Evolutionary conservation across 257 asterid species (phyloP), one percentile per base, ranked within the genome.

Genomic region (Gentiana straminea): DNA sequence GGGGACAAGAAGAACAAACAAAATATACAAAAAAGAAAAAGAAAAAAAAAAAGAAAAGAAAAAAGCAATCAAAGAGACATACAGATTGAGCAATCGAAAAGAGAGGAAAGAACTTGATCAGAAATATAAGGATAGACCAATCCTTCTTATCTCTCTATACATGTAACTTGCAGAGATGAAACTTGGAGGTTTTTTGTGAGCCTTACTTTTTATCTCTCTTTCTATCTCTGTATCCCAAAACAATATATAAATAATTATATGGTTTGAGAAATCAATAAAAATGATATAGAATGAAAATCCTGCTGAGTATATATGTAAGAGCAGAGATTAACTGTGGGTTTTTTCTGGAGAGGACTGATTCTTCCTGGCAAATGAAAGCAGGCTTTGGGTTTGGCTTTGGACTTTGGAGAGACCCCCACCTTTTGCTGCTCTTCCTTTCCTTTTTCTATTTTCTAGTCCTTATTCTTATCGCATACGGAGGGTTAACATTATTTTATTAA

Each of bases 341-440:
- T 64, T 63, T 74, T 72, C 64, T 60, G 41, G 43, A 58, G 61
- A 58, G 71, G 58, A 59, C 55, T 33, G 58, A 38, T 41, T 52
- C 64, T 61, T 80, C 75, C 85, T 79, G 41, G 81, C 73, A 79
- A 74, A 83, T 81, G 70, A 79, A 81, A 80, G 81, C 82, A 75
- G 77, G 74, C 79, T 75, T 80, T 76, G 76, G 75, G 73, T 79
- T 73, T 79, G 76, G 77, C 68, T 72, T 55, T 71, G 52, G 63
- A 57, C 66, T 59, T 53, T 47, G 61, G 65, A 59, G 61, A 75
- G 62, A 77, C 81, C 72, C 62, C 58, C 48, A 4, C 69, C 52
- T 43, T 57, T 12, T 51, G 59, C 44, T 51, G 65, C 64, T 2
- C 56, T n/a, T 48, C 10, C 11, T 8, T 41, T 33, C 9, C 15